These are phyloP conservation scores for Lignosus rhinocerotis DNA, from an alignment of 1,284 basidiomycete species.

Conservation along the genomic window DNA sequence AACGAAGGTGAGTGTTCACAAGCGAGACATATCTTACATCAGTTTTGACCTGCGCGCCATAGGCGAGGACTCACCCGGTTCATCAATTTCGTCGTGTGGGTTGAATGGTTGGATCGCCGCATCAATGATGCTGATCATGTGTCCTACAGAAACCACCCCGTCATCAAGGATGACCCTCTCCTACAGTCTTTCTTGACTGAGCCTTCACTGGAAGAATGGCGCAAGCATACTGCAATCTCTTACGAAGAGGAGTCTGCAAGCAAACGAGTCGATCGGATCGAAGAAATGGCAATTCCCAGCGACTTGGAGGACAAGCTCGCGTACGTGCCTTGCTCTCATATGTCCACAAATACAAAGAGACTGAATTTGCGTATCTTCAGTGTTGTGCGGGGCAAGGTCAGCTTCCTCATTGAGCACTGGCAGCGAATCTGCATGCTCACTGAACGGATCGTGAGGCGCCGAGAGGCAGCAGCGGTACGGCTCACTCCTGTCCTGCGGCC, in stretches of 20 bases:
- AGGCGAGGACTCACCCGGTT: conserved; percentile 84
- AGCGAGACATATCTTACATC: too few species aligned
- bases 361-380: conserved; percentile 37
- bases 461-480: conserved; percentile 87
- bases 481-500: conserved; percentile 61
- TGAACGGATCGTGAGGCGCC: conserved; percentile 83
- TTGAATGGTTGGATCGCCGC: conserved; percentile 5
- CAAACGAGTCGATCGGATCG: conserved; percentile 78
- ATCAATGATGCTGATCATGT: conserved; percentile 6
- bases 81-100: conserved; percentile 76
- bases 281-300: conserved; percentile 90
- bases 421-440: conserved; percentile 84
- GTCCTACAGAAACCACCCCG: conserved; percentile 77
- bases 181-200: conserved; percentile 82
- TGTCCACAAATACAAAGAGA: neutral
- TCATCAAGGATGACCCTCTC: conserved; percentile 84
- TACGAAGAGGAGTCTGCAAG: conserved; percentile 86
- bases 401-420: conserved; percentile 83
- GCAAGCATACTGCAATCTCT: conserved; percentile 70
- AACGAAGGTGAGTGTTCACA: conserved; percentile 58
- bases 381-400: conserved; percentile 69
- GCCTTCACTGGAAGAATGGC: conserved; percentile 82
- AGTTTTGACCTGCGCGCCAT: neutral
- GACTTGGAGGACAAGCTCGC: conserved; percentile 88
- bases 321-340: conserved; percentile 42